Percentiles rank a stretch among this genome's conserved stretches.
phyloP scores from a whole-genome alignment of 768 basidiomycete species.

The Leucosporidium creatinivorum region DNA sequence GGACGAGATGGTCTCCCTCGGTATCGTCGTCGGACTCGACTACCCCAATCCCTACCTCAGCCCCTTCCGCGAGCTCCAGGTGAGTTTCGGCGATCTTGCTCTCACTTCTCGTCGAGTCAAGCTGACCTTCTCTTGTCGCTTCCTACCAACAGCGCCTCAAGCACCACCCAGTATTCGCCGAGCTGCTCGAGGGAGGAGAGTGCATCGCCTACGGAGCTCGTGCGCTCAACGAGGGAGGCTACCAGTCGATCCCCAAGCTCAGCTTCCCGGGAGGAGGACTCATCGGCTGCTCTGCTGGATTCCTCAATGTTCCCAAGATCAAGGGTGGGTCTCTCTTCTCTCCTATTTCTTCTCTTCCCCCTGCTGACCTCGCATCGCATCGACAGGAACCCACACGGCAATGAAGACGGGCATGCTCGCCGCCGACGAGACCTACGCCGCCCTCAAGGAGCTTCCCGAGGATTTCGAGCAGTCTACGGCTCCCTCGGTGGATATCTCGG shows the following conservation, averaged over 20 bases:
- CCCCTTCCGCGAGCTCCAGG: constrained; percentile 90
- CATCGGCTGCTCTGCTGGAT: constrained; percentile 90
- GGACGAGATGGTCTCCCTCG: constrained; percentile 77
- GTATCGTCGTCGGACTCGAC: constrained; percentile 86
- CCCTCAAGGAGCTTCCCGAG: constrained; percentile 44
- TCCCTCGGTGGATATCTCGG: constrained; percentile 54
- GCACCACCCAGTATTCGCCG: constrained; percentile 84
- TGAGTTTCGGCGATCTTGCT: constrained; percentile 40
- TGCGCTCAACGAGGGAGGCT: constrained; percentile 82
- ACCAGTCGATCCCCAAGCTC: constrained; percentile 80
- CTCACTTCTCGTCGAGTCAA: not conserved
- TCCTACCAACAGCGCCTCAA: constrained; percentile 63
- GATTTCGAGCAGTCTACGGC: constrained; percentile 39
- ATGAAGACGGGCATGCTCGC: constrained; percentile 99
- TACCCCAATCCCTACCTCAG: constrained; percentile 88
- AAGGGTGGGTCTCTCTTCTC: constrained; percentile 53
- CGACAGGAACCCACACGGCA: constrained; percentile 69
- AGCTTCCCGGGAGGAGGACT: constrained; percentile 90
- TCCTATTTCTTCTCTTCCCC: not conserved
- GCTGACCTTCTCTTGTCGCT: not conserved
- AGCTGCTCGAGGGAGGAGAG: constrained; percentile 66
- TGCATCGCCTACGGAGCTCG: constrained; percentile 88
- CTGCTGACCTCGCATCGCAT: not conserved
- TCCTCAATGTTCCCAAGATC: constrained; percentile 94
- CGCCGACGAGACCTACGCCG: constrained; percentile 73